Evolutionary conservation across 805 yeast genomes (phyloP).

Genomic region (Phaffomyces opuntiae): DNA sequence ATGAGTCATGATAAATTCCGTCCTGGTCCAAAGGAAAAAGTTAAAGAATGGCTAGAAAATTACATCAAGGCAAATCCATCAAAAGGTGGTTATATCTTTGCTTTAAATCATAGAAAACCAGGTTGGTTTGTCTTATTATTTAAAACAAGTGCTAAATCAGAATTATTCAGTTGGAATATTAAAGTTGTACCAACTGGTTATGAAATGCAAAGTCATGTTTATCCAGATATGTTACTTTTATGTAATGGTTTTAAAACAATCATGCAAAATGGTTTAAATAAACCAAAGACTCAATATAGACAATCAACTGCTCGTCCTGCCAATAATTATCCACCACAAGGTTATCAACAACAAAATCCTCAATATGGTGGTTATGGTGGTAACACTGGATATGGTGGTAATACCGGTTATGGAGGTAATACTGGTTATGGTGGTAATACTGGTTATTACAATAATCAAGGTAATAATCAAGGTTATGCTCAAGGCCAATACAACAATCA

Average conservation of each 20-base stretch:
- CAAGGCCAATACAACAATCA: not conserved
- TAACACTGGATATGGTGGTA: not conserved
- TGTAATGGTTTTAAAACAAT: constrained; percentile 91
- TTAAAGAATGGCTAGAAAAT: constrained; percentile 78
- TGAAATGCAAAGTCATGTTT: constrained; percentile 67
- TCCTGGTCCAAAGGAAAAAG: constrained; percentile 71
- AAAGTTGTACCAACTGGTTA: constrained; percentile 86
- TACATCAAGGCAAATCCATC: constrained; percentile 88
- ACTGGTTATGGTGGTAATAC: not conserved
- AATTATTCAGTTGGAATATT: constrained; percentile 81
- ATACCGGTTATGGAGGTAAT: not conserved
- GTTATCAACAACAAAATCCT: not conserved
- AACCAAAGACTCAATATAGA: not conserved
- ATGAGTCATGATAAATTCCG: constrained; percentile 83
- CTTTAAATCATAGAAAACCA: constrained; percentile 83
- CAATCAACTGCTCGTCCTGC: not conserved
- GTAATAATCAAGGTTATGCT: not conserved
- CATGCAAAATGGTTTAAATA: constrained; percentile 23
- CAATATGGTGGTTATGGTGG: not conserved
- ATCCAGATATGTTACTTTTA: constrained; percentile 82
- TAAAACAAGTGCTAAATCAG: constrained; percentile 66
- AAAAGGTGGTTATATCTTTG: constrained; percentile 84
- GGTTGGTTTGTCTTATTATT: constrained; percentile 90
- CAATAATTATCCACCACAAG: not conserved
- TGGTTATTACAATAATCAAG: not conserved